Conservation (phyloP, 345 rosid genomes). For the Populus davidiana region DNA sequence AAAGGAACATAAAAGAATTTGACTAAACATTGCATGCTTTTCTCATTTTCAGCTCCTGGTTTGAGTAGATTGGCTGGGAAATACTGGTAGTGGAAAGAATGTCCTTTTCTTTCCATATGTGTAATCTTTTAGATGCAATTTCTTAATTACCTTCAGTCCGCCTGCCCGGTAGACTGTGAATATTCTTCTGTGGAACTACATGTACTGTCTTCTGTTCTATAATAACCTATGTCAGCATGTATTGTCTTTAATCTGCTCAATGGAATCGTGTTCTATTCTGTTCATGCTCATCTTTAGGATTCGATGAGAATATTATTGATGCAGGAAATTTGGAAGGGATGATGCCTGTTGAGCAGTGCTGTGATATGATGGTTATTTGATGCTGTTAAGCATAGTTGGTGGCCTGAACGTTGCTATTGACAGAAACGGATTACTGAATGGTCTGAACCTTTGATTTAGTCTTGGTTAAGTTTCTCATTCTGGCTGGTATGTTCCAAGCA, state of each 20-base stretch:
- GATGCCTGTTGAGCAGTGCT: no score
- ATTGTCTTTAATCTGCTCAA: not conserved
- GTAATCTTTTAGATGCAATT: constrained; percentile 4
- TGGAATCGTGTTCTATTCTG: not conserved
- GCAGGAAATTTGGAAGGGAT: no score
- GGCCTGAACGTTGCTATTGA: no score
- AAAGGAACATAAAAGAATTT: constrained; percentile 10
- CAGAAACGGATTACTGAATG: no score
- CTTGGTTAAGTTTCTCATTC: no score
- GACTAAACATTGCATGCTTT: constrained; percentile 11
- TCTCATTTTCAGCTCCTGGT: constrained; percentile 1
- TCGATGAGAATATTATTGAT: no score
- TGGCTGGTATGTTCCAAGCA: no score
- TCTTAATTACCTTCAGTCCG: constrained; percentile 1
- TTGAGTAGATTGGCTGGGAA: constrained; percentile 7
- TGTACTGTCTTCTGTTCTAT: not conserved
- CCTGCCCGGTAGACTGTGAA: not conserved
- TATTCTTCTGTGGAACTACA: constrained; percentile 4
- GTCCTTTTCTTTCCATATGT: not conserved
- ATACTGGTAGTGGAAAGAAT: not conserved
- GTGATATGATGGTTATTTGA: no score
- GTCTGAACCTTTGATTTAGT: no score
- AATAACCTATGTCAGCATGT: constrained; percentile 15
- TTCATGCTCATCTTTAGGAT: no score
- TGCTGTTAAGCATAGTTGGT: no score